These are phyloP conservation scores for Phanerochaete sordida DNA, from an alignment of 768 basidiomycete species.

Conservation along the genomic window DNA sequence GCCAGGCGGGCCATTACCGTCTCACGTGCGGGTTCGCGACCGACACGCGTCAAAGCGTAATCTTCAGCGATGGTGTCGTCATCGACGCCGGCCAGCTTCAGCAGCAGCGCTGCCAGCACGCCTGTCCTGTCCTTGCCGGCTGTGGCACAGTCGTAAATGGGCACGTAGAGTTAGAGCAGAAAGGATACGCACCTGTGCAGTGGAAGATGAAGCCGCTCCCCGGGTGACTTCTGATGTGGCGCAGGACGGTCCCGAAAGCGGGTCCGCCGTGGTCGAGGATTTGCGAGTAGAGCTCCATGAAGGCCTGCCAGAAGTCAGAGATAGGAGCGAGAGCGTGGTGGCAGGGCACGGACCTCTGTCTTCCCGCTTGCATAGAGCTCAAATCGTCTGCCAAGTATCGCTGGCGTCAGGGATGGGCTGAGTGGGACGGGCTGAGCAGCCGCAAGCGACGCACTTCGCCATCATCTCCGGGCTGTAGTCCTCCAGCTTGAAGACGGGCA, in stretches of 20 bases:
- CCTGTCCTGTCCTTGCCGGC: constrained; percentile 87
- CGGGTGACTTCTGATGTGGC: constrained; percentile 71
- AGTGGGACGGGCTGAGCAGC: constrained; percentile 7
- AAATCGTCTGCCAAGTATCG: constrained; percentile 45
- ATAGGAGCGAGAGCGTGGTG: background rate
- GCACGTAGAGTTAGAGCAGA: background rate
- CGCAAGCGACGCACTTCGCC: constrained; percentile 67
- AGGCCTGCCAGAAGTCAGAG: constrained; percentile 45
- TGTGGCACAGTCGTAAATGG: constrained; percentile 11
- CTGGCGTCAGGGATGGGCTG: background rate
- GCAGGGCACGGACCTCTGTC: constrained; percentile 56
- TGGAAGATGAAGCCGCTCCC: constrained; percentile 66
- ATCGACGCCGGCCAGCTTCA: constrained; percentile 74
- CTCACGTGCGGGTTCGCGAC: constrained; percentile 74
- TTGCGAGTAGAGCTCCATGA: constrained; percentile 78
- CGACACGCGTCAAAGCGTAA: constrained; percentile 74
- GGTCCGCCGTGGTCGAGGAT: constrained; percentile 71
- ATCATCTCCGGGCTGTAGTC: constrained; percentile 85
- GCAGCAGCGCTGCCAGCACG: constrained; percentile 64
- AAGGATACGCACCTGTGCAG: constrained; percentile 54
- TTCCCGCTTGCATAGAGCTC: constrained; percentile 77
- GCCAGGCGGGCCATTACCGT: constrained; percentile 65
- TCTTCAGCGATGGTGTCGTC: constrained; percentile 64
- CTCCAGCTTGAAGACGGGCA: constrained; percentile 62
- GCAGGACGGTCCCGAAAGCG: constrained; percentile 67